Evolutionary conservation across 257 asterid species (phyloP), one percentile per base, ranked within the genome.

Genomic region (Solanum piurae): DNA sequence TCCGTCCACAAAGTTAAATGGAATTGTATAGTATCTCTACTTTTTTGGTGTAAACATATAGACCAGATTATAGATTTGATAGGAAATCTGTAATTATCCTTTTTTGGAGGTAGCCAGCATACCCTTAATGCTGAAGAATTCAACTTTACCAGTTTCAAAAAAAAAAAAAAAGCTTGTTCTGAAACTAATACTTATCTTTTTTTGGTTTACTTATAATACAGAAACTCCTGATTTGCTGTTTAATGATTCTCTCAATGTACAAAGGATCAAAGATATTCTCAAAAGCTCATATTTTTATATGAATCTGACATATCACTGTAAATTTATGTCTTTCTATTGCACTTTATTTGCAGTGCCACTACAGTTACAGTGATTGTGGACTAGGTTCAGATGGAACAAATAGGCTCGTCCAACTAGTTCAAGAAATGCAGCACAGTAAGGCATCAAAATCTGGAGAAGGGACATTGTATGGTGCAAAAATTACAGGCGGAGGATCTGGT

Each of bases 401-500:
- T 89, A 90, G 98, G 92, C 95, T 97, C 3, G 95, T 95, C 76
- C 98, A 95, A 91, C 91, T 93, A 25, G 98, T 97, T 38, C 99
- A 97, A 90, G 97, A 97, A 92, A 92, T 91, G 94, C 98, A 97
- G 89, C 98, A 95, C 77, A 89, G 94, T 68, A 93, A 92, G 84
- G 88, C 21, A 29, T 91, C 94, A 23, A 92, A 92, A 89, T 89
- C 96, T 10, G 93, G 87, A 5, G 98, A 97, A 82, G 98, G 98
- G 62, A 95, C 98, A 29, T 87, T 97, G 42, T 96, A 95, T 85
- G 99, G 99, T 69, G 95, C 98, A 23, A 97, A 97, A 87, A 95
- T 97, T 85, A 97, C 99, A 4, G 99, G 98, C 20, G 98, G 99
- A 21, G 98, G 98, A 84, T 95, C 99, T 0, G 99, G 99, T 66